Evolutionary conservation across 2,329 filamentous ascomycete species (phyloP).

Genomic region (Claviceps sp.): DNA sequence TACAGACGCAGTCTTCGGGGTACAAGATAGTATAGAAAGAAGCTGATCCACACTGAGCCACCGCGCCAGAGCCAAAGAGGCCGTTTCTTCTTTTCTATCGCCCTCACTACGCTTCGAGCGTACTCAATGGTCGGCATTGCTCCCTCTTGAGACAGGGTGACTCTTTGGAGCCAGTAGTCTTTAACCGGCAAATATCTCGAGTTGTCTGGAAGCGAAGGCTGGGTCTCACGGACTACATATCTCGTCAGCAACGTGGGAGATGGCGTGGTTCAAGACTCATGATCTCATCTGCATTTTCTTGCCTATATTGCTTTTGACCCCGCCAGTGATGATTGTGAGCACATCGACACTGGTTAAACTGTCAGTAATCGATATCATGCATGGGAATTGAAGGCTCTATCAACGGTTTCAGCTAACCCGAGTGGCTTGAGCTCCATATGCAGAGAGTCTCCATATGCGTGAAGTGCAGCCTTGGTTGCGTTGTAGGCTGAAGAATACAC

Average conservation of each 20-base stretch:
- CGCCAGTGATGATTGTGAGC: constrained; percentile 8
- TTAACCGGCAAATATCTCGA: constrained; percentile 7
- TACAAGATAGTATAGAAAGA: constrained; percentile 12
- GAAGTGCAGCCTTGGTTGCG: constrained; percentile 12
- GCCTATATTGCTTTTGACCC: constrained; percentile 9
- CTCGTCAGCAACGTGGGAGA: not conserved
- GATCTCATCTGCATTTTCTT: not conserved
- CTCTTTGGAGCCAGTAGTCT: constrained; percentile 8
- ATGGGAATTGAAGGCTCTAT: not conserved
- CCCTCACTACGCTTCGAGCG: constrained; percentile 7
- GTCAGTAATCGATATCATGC: not conserved
- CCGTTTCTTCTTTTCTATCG: constrained; percentile 7
- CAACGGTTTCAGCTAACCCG: constrained; percentile 3
- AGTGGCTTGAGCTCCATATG: constrained; percentile 13
- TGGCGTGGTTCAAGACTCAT: too few species aligned
- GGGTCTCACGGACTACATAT: constrained; percentile 6
- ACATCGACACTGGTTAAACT: constrained; percentile 5
- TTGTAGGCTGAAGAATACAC: constrained; percentile 11
- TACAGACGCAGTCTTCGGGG: constrained; percentile 1
- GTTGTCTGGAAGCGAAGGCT: constrained; percentile 4
- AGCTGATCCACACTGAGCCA: constrained; percentile 5
- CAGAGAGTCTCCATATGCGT: constrained; percentile 10
- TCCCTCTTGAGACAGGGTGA: constrained; percentile 1
- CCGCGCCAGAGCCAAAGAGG: constrained; percentile 10
- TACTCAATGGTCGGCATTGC: constrained; percentile 8